Percentiles rank a stretch among this genome's conserved stretches.
Conservation (phyloP, 2,329 filamentous ascomycete species). For the Penicillium sp. region DNA sequence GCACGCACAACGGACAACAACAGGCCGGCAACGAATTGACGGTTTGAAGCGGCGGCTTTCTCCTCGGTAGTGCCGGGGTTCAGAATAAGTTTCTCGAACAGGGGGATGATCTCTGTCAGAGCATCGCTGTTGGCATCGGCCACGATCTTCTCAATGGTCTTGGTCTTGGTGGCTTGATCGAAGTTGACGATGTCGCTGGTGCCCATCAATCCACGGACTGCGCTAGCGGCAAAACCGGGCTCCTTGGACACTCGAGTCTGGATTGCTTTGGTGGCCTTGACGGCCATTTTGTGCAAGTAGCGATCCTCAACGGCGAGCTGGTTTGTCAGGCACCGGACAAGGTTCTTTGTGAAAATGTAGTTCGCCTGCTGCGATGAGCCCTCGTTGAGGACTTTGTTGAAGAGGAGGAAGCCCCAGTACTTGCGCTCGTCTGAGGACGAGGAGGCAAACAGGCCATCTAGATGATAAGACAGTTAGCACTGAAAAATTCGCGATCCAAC, state of each 20-base stretch:
- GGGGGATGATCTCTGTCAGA: slow-evolving; percentile 58
- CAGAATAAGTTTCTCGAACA: slow-evolving; percentile 53
- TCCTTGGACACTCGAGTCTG: slow-evolving; percentile 66
- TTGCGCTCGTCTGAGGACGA: slow-evolving; percentile 85
- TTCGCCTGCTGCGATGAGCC: slow-evolving; percentile 55
- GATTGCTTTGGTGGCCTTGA: slow-evolving; percentile 73
- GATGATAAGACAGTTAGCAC: slow-evolving; percentile 27
- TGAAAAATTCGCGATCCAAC: neutral
- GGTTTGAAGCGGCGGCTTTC: slow-evolving; percentile 49
- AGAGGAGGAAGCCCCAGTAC: slow-evolving; percentile 86
- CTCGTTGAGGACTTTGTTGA: slow-evolving; percentile 71
- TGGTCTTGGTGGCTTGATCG: slow-evolving; percentile 82
- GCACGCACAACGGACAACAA: slow-evolving; percentile 55
- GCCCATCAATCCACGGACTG: slow-evolving; percentile 70
- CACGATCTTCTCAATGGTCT: slow-evolving; percentile 77
- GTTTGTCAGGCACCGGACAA: slow-evolving; percentile 80
- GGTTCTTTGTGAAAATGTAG: slow-evolving; percentile 77
- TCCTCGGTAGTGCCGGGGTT: slow-evolving; percentile 52
- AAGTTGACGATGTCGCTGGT: slow-evolving; percentile 75
- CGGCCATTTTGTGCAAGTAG: slow-evolving; percentile 77
- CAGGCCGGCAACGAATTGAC: slow-evolving; percentile 57
- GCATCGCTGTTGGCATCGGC: slow-evolving; percentile 59
- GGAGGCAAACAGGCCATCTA: slow-evolving; percentile 81
- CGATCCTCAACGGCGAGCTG: slow-evolving; percentile 77
- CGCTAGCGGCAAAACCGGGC: slow-evolving; percentile 60